Base-by-base conservation (phyloP, 2,329 filamentous ascomycete genomes). In the Tolypocladium tropicale region DNA sequence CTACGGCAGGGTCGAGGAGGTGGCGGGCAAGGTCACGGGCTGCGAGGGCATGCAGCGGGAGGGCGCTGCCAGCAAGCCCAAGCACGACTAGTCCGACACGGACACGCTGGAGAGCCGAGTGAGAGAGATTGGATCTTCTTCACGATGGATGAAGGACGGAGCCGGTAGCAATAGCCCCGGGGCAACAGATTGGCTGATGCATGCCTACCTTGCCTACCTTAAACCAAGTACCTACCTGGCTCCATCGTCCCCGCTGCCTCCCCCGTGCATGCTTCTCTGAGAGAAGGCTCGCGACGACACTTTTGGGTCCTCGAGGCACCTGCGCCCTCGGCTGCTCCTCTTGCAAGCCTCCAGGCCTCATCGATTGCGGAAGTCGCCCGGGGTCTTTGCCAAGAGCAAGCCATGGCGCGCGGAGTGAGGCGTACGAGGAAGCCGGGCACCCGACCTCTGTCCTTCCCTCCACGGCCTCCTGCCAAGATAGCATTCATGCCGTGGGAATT, bases 21-120 rank as follows among this genome's bases (percentile, higher is more conserved):
- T 84, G 52, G 80, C 83, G 0, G 86, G 86, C 6, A 81, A 80
- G 64, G 70, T 79, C 0, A 78, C 82, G 0, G 85, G 86, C 0
- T 89, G 86, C 61, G 82, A 86, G 68, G 86, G 86, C 0, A 89
- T 89, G 86, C 73, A 80, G 68, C 76, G 78, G 55, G 84, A 87
- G 68, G 84, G 84, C 0, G 74, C 72, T 16, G 76, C 73, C 21
- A 84, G 80, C 63, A 71, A 68, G 55, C 71, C 68, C 59, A 65
- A 70, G 55, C 62, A 65, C 33, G 49, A 52, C 16, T 48, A 11
- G 21, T 28, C 10, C 21, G n/a, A n/a, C n/a, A n/a, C n/a, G n/a
- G n/a, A n/a, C n/a, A n/a, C n/a, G n/a, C n/a, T n/a, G n/a, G n/a
- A n/a, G n/a, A n/a, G n/a, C n/a, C n/a, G n/a, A n/a, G n/a, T n/a